Evolutionary conservation across 73 alveolate genomes (phyloP).

Genomic region (Paramecium sonneborni): DNA sequence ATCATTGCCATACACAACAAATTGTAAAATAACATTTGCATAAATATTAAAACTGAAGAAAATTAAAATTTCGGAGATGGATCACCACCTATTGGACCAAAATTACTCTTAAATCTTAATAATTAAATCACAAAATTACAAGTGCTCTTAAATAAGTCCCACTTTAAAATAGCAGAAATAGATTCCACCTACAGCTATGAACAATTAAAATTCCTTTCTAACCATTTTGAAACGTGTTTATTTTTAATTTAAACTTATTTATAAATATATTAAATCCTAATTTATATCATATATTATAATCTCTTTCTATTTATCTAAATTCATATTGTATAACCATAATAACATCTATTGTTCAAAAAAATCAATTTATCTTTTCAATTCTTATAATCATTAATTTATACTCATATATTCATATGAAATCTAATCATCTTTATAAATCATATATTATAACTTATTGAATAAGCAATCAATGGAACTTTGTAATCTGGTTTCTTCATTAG

Average conservation of each 20-base stretch:
- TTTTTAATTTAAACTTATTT: background rate
- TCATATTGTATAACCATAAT: too few species aligned
- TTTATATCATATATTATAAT: too few species aligned
- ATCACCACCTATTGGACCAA: constrained; percentile 23
- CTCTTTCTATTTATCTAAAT: too few species aligned
- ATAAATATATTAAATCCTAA: background rate
- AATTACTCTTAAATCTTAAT: constrained; percentile 44
- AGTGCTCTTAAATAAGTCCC: constrained; percentile 15
- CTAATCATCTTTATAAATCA: too few species aligned
- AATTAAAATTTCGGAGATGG: constrained; percentile 49
- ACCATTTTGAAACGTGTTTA: background rate
- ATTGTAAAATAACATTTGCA: background rate
- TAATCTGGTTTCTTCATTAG: constrained; percentile 2
- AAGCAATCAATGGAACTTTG: background rate
- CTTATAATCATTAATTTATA: too few species aligned
- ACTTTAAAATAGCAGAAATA: constrained; percentile 6
- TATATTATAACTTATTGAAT: background rate
- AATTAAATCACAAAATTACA: background rate
- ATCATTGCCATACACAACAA: background rate
- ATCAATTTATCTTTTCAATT: too few species aligned
- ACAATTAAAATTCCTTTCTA: background rate
- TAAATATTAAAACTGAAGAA: background rate
- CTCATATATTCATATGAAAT: too few species aligned
- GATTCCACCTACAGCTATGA: constrained; percentile 21
- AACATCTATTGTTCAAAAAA: too few species aligned